These are phyloP conservation scores for Metarhizium brunneum DNA, from an alignment of 2,329 filamentous ascomycete genomes.

Conservation along the genomic window DNA sequence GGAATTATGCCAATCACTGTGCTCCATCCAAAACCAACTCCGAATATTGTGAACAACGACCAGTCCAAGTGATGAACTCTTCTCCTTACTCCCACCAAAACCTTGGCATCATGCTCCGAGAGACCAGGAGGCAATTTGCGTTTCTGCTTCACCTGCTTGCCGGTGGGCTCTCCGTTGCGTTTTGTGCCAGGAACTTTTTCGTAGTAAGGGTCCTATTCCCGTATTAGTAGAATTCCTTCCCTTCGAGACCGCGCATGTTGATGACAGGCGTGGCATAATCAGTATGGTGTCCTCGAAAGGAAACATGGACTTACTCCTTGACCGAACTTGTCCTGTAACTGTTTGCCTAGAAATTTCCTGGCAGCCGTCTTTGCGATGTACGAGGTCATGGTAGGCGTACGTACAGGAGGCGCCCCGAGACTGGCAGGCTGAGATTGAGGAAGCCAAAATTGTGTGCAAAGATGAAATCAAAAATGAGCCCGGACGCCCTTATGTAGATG, in stretches of 20 bases:
- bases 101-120: conserved; percentile 68
- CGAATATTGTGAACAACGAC: conserved; percentile 70
- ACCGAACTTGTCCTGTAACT: conserved; percentile 47
- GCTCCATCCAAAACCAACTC: conserved; percentile 81
- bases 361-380: conserved; percentile 44
- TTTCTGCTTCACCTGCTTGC: conserved; percentile 73
- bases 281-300: neutral
- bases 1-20: conserved; percentile 79
- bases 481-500: neutral
- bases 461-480: neutral
- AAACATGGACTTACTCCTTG: conserved; percentile 33
- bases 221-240: conserved; percentile 5
- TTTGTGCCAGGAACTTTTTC: conserved; percentile 70
- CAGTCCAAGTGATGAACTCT: conserved; percentile 81
- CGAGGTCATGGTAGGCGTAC: conserved; percentile 34
- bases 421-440: neutral
- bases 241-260: neutral
- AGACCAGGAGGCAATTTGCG: conserved; percentile 79
- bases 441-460: neutral
- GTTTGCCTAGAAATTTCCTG: conserved; percentile 49
- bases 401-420: neutral
- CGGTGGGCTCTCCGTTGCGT: conserved; percentile 52
- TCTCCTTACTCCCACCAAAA: conserved; percentile 79
- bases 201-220: conserved; percentile 74
- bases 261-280: neutral